These are phyloP conservation scores for Lactarius tabidus DNA, from an alignment of 768 basidiomycete species.

Conservation along the genomic window DNA sequence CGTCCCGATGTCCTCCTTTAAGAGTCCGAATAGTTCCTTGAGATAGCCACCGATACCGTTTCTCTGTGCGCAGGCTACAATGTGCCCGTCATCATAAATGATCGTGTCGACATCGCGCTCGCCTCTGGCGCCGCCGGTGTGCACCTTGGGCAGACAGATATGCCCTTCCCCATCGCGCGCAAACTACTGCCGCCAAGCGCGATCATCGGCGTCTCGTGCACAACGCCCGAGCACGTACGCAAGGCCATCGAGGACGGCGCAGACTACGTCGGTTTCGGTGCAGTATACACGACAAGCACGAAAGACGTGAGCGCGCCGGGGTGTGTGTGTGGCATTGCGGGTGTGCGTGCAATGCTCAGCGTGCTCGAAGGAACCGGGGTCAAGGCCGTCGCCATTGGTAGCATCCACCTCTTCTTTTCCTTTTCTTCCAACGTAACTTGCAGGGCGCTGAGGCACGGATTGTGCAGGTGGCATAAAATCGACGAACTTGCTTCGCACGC, in stretches of 20 bases:
- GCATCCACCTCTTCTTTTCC: too few species aligned
- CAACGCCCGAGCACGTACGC: conserved; percentile 58
- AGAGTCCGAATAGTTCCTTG: conserved; percentile 55
- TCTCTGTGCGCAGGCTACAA: conserved; percentile 68
- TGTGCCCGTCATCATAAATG: conserved; percentile 84
- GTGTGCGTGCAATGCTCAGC: conserved; percentile 62
- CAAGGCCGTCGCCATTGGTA: conserved; percentile 84
- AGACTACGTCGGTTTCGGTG: conserved; percentile 87
- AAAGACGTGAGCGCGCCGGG: conserved; percentile 62
- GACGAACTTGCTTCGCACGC: conserved; percentile 65
- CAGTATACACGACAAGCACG: conserved; percentile 76
- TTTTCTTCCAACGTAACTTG: too few species aligned
- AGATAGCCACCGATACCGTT: conserved; percentile 67
- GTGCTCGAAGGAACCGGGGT: conserved; percentile 59
- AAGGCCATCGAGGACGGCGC: conserved; percentile 59
- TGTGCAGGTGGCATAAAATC: conserved; percentile 87
- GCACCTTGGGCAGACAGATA: conserved; percentile 88
- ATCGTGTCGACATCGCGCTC: conserved; percentile 82
- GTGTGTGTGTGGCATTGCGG: conserved; percentile 62
- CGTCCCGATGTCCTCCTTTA: background rate
- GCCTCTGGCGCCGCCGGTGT: conserved; percentile 74
- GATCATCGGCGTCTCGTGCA: conserved; percentile 80
- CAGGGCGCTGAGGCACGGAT: conserved; percentile 6
- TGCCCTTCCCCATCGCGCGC: conserved; percentile 64
- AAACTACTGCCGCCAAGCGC: conserved; percentile 60